Evolutionary conservation across 2,329 filamentous ascomycete species (phyloP).

Genomic region (Bipolaris sorokiniana): DNA sequence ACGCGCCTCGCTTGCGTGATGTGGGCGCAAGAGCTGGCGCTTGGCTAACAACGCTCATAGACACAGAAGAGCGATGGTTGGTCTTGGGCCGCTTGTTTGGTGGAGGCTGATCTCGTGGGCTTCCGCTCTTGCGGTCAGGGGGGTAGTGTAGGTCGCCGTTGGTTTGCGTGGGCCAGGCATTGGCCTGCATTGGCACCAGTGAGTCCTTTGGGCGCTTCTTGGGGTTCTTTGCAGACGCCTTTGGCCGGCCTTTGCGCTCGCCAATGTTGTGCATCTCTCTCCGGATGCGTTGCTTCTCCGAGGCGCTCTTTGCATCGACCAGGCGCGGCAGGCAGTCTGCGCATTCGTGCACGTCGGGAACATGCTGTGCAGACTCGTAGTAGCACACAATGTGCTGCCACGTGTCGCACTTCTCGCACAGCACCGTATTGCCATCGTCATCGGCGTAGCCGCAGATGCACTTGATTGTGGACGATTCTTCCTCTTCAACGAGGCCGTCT

Average conservation of each 20-base stretch:
- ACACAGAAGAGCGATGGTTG: constrained; percentile 79
- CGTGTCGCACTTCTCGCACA: constrained; percentile 92
- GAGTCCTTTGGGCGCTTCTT: constrained; percentile 85
- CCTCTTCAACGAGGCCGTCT: constrained; percentile 61
- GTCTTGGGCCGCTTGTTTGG: constrained; percentile 80
- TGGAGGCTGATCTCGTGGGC: constrained; percentile 61
- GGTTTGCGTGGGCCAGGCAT: constrained; percentile 65
- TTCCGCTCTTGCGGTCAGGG: constrained; percentile 56
- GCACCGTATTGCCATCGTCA: constrained; percentile 97
- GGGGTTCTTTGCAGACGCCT: constrained; percentile 77
- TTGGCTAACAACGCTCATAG: constrained; percentile 70
- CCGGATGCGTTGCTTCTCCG: constrained; percentile 70
- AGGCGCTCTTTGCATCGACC: constrained; percentile 76
- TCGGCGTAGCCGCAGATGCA: constrained; percentile 94
- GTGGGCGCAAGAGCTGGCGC: constrained; percentile 70
- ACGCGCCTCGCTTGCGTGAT: constrained; percentile 66
- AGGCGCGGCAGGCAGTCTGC: constrained; percentile 82
- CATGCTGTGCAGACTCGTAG: constrained; percentile 77
- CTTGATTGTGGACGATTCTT: constrained; percentile 93
- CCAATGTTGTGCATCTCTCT: constrained; percentile 63
- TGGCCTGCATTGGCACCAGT: constrained; percentile 64
- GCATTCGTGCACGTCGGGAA: constrained; percentile 80
- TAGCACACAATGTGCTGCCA: constrained; percentile 99
- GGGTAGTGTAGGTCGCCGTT: constrained; percentile 62
- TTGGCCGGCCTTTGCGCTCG: constrained; percentile 72